These are phyloP conservation scores for Euphorbia schlechtendalii DNA, from an alignment of 441 rosid species.

Conservation along the genomic window DNA sequence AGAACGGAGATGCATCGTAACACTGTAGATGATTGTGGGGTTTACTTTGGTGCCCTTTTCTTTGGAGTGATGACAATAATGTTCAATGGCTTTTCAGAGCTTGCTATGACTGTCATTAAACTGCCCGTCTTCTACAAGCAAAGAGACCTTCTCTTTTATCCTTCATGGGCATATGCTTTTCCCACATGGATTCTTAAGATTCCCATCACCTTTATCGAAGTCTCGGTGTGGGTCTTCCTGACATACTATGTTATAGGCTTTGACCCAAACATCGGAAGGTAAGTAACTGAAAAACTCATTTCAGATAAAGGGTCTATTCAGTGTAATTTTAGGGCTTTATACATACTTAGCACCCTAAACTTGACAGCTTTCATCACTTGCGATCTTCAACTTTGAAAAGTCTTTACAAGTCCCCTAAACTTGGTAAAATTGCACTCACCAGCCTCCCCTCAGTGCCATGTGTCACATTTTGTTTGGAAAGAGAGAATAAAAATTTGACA, in stretches of 20 bases:
- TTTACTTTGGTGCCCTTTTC: conserved; percentile 56
- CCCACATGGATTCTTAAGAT: conserved; percentile 71
- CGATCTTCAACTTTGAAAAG: too few species aligned
- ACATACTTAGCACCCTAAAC: too few species aligned
- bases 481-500: too few species aligned
- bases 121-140: conserved; percentile 79
- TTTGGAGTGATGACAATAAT: conserved; percentile 38
- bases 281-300: conserved; percentile 2
- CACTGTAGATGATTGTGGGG: conserved; percentile 37
- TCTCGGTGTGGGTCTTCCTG: conserved; percentile 42
- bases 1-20: conserved; percentile 51
- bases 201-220: conserved; percentile 51
- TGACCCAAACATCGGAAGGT: conserved; percentile 61
- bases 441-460: too few species aligned
- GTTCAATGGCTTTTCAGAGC: conserved; percentile 65
- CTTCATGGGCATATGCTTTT: conserved; percentile 60
- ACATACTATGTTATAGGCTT: conserved; percentile 64
- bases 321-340: too few species aligned
- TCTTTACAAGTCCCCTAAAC: too few species aligned
- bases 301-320: too few species aligned
- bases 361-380: too few species aligned
- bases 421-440: too few species aligned
- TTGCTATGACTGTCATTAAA: conserved; percentile 53
- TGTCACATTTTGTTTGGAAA: too few species aligned
- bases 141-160: conserved; percentile 60